Base-by-base conservation (phyloP, 169 alveolate species). In the Cryptosporidium sp. region DNA sequence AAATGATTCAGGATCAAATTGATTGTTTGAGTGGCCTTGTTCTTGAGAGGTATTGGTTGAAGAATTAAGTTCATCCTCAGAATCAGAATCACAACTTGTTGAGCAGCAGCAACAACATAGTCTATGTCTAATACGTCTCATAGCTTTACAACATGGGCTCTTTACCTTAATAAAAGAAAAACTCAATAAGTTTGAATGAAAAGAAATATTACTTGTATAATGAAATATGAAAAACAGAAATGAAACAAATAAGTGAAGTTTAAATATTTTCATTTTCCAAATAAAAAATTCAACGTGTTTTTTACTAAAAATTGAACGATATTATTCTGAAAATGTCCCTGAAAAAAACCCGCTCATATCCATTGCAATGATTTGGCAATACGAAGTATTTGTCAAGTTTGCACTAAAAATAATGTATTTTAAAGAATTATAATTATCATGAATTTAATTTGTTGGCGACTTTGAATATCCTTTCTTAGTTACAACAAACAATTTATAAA, bases 41-140 rank as follows among this genome's bases (percentile, higher is more conserved):
- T 56, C 67, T 9, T n/a, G 39, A n/a, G 67, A n/a, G 0, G 9
- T 2, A n/a, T 56, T 21, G 4, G 0, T 12, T 7, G 35, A 3
- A 23, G 29, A n/a, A n/a, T 5, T 26, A 3, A 4, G n/a, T 10
- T 65, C 72, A 1, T 65, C 31, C 16, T 65, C 72, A 21, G 52
- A 31, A 29, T 9, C 48, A 31, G 48, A 62, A 65, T 35, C 3
- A 8, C 31, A 65, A 65, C 56, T 48, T 14, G 37, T 3, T 9
- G 67, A 56, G n/a, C 67, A 3, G 18, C 65, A n/a, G 21, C 65
- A 56, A 5, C 72, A 65, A 14, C 53, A 65, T 14, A 65, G n/a
- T 0, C 51, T 21, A 16, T 3, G 23, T 14, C 72, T 31, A 21
- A 65, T 10, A 37, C 72, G 72, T 21, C 33, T 29, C 26, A 33